Evolutionary conservation across 768 basidiomycete species (phyloP).

Genomic region (Pleurotus citrinopileatus): DNA sequence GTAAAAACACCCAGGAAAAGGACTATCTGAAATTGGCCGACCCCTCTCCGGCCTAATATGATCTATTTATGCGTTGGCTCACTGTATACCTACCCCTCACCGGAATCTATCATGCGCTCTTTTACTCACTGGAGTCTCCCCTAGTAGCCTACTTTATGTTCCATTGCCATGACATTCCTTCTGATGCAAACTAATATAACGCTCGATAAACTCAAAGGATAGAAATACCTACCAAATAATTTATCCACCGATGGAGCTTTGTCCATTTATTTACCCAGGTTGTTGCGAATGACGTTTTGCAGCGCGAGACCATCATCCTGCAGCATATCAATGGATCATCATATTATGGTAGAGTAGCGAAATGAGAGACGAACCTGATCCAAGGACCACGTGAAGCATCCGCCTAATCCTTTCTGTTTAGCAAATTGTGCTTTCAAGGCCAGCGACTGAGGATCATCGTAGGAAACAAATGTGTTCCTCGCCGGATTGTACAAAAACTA

Average conservation of each 20-base stretch:
- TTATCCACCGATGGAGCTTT: not conserved
- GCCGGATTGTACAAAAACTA: slow-evolving; percentile 42
- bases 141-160: too few species aligned
- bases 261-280: slow-evolving; percentile 26
- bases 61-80: not conserved
- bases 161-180: too few species aligned
- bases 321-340: slow-evolving; percentile 1
- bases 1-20: slow-evolving; percentile 6
- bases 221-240: not conserved
- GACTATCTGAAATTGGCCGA: not conserved
- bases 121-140: too few species aligned
- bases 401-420: slow-evolving; percentile 44
- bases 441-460: slow-evolving; percentile 52
- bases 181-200: too few species aligned
- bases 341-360: not conserved
- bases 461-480: slow-evolving; percentile 57
- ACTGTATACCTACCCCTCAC: too few species aligned
- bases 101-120: too few species aligned
- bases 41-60: not conserved
- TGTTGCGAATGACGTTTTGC: slow-evolving; percentile 42
- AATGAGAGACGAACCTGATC: slow-evolving; percentile 40
- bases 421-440: slow-evolving; percentile 59
- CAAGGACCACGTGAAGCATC: slow-evolving; percentile 58
- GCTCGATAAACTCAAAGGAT: not conserved
- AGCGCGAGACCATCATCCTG: slow-evolving; percentile 34